Evolutionary conservation across 2,329 filamentous ascomycete species (phyloP).

Genomic region (Huntiella omanensis): DNA sequence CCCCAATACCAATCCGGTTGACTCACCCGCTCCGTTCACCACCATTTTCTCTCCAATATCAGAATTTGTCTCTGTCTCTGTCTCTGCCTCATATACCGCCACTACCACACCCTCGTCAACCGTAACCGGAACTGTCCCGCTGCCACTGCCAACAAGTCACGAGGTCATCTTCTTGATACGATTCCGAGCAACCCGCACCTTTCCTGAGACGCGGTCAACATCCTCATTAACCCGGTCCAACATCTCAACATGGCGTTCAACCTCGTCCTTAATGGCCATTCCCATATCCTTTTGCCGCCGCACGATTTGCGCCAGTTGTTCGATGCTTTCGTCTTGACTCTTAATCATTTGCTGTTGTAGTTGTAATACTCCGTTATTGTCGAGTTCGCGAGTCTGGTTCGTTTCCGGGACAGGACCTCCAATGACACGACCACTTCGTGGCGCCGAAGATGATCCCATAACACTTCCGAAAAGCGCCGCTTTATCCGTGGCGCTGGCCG

Average conservation of each 20-base stretch:
- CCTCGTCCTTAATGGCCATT: slow-evolving; percentile 53
- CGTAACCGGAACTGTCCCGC: slow-evolving; percentile 2
- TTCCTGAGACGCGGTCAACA: slow-evolving; percentile 43
- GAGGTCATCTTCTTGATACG: slow-evolving; percentile 42
- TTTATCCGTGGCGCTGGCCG: slow-evolving; percentile 29
- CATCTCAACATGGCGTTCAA: slow-evolving; percentile 53
- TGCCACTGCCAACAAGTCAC: slow-evolving; percentile 17
- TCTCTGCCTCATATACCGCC: not conserved
- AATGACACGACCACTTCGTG: slow-evolving; percentile 37
- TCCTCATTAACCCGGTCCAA: slow-evolving; percentile 48
- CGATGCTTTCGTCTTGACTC: slow-evolving; percentile 56
- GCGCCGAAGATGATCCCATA: slow-evolving; percentile 14
- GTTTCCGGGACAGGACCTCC: slow-evolving; percentile 58
- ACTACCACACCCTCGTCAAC: not conserved
- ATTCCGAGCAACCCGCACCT: slow-evolving; percentile 57
- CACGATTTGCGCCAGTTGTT: slow-evolving; percentile 49
- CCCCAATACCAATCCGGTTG: slow-evolving; percentile 8
- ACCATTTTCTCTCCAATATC: not conserved
- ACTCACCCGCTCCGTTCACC: not conserved
- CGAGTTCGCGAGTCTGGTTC: slow-evolving; percentile 55
- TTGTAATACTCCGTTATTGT: slow-evolving; percentile 55
- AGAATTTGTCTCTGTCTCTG: no score
- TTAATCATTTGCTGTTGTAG: slow-evolving; percentile 56
- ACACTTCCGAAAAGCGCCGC: slow-evolving; percentile 27
- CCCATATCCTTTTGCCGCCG: slow-evolving; percentile 61